Percentiles rank a stretch among this genome's conserved stretches.
These are phyloP conservation scores for Encephalitozoon cuniculi DNA, from an alignment of 371 early-diverging fungal genomes.

Conservation along the genomic window DNA sequence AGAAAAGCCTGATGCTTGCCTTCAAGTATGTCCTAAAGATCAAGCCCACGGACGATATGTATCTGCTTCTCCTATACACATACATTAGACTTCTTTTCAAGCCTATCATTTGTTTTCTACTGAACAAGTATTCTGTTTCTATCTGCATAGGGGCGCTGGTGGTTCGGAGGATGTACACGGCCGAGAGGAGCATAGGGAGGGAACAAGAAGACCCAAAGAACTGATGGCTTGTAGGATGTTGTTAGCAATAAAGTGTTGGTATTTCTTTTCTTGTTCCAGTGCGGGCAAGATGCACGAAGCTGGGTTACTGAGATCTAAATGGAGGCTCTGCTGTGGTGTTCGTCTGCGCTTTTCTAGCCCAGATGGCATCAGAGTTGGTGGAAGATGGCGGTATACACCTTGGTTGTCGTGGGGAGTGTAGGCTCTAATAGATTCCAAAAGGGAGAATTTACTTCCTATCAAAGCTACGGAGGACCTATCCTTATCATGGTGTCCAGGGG, in stretches of 20 bases:
- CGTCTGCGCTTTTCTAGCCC: too few relatives aligned
- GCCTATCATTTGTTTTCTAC: not conserved
- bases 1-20: constrained; percentile 30
- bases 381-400: too few relatives aligned
- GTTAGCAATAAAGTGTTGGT: not conserved
- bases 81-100: constrained; percentile 33
- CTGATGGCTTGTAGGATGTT: not conserved
- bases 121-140: not conserved
- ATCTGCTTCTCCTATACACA: constrained; percentile 38
- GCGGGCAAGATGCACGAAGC: too few relatives aligned
- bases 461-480: too few relatives aligned
- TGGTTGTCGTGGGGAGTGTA: too few relatives aligned
- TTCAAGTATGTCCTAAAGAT: constrained; percentile 26
- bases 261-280: not conserved
- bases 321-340: too few relatives aligned
- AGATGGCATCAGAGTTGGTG: too few relatives aligned
- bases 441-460: too few relatives aligned
- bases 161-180: not conserved
- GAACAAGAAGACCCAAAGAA: not conserved
- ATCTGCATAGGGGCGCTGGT: not conserved
- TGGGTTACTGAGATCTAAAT: too few relatives aligned
- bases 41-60: constrained; percentile 22
- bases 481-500: too few relatives aligned
- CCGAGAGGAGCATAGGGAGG: not conserved
- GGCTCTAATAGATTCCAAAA: too few relatives aligned